Evolutionary conservation across 192 early-diverging fungal species (phyloP).

Genomic region (Glomus cerebriforme): DNA sequence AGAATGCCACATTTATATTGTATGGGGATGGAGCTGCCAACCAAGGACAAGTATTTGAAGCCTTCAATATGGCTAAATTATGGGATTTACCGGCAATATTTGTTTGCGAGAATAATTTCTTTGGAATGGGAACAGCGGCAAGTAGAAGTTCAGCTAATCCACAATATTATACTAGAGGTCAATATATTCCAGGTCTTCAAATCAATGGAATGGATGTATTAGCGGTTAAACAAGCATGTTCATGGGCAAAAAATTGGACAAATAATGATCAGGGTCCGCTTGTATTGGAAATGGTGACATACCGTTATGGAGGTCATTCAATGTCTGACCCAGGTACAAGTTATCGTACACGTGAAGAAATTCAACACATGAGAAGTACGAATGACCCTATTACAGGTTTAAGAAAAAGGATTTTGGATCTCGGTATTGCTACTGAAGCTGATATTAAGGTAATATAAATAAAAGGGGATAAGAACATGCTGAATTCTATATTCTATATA

Average conservation of each 20-base stretch:
- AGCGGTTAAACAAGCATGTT: constrained; percentile 85
- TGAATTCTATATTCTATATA: neutral
- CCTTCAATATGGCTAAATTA: constrained; percentile 99
- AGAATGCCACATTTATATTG: constrained; percentile 83
- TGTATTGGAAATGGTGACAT: constrained; percentile 94
- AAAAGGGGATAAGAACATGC: neutral
- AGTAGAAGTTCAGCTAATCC: constrained; percentile 89
- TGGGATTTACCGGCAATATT: constrained; percentile 93
- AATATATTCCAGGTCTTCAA: constrained; percentile 95
- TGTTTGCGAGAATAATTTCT: constrained; percentile 99
- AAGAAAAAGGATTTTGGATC: constrained; percentile 80
- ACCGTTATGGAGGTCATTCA: constrained; percentile 99
- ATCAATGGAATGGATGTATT: constrained; percentile 95
- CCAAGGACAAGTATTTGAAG: constrained; percentile 98
- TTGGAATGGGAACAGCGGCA: constrained; percentile 96
- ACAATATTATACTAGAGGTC: constrained; percentile 92
- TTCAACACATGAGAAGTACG: constrained; percentile 95
- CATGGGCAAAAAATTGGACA: constrained; percentile 84
- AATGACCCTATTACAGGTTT: constrained; percentile 92
- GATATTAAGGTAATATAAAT: constrained; percentile 81
- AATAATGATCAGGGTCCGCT: constrained; percentile 84
- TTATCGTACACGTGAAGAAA: constrained; percentile 98
- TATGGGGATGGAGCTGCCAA: constrained; percentile 98
- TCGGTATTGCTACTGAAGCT: constrained; percentile 72
- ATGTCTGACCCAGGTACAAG: constrained; percentile 99